Evolutionary conservation across 140 eudicot species (phyloP), one percentile per base, ranked within the genome.

Genomic region (Erigeron philadelphicus): DNA sequence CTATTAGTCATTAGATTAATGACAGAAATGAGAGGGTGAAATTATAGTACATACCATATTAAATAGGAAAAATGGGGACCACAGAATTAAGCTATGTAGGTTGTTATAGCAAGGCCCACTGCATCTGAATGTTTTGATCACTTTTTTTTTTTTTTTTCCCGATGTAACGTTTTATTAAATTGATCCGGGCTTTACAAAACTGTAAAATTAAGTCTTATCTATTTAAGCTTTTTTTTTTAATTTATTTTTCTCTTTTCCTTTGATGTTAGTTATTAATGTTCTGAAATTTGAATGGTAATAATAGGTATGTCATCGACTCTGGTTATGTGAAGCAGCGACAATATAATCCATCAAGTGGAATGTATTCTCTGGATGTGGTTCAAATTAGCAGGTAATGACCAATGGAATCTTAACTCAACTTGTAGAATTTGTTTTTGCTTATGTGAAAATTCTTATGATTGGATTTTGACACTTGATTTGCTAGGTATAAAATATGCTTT

Each of bases 291-390:
- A 50, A 50, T 50, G 57, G 6, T 18, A n/a, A n/a, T 54, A 8
- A 45, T 70, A 91, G 96, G 89, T 93, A 93, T 64, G 99, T 93
- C 18, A 87, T 93, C 74, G 99, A 93, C 86, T 72, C 95, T 47
- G 99, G 99, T 46, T 93, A 83, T 79, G 99, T 93, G 84, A 93
- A 93, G 88, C 99, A 93, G 64, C 85, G 95, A 3, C 95, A 93
- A 12, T 93, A 93, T 81, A 93, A 89, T 76, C 95, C 96, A 56
- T 85, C 98, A 68, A 87, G 79, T 1, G 98, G 98, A 79, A 93
- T 93, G 98, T 93, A 93, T 79, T 93, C 98, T 49, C 93, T 93
- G 58, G 97, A 89, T 61, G 84, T 93, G 80, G 95, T 89, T 78
- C 94, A 72, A 71, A 93, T 93, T 48, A 93, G 99, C 88, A 88